A percentile compares a stretch with the other conserved stretches of the same genome.
Conservation (phyloP, 768 basidiomycete species). For the Xerocomellus chrysenteron region DNA sequence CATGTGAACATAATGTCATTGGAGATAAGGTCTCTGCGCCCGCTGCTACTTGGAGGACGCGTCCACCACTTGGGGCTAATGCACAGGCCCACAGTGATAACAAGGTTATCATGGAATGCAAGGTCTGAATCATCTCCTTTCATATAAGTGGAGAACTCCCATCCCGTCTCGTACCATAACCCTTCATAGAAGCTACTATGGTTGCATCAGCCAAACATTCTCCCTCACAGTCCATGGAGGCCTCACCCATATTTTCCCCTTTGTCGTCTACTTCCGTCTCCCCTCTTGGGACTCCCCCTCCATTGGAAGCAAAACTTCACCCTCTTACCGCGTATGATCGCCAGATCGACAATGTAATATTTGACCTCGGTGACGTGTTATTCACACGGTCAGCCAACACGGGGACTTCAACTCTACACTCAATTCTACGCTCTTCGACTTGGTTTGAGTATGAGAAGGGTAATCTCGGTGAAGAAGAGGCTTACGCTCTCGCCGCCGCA, state of each 20-base stretch:
- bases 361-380: slow-evolving; percentile 23
- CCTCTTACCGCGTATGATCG: slow-evolving; percentile 2
- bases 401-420: slow-evolving; percentile 9
- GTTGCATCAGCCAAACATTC: neutral
- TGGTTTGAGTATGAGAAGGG: slow-evolving; percentile 28
- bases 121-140: too few relatives aligned
- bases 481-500: slow-evolving; percentile 2
- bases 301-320: neutral
- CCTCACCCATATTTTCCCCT: neutral
- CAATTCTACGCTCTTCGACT: slow-evolving; percentile 14
- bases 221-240: neutral
- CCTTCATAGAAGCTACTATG: neutral
- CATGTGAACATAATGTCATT: too few relatives aligned
- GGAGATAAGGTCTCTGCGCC: too few relatives aligned
- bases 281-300: slow-evolving; percentile 1
- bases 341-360: slow-evolving; percentile 22
- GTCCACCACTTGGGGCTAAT: too few relatives aligned
- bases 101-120: too few relatives aligned
- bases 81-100: too few relatives aligned
- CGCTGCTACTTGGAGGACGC: too few relatives aligned
- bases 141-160: neutral
- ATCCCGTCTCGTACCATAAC: neutral
- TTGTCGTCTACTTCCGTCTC: neutral
- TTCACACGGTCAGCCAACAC: slow-evolving; percentile 23
- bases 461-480: slow-evolving; percentile 11